Evolutionary conservation across 352 stramenopile genomes (phyloP), one percentile per base, ranked within the genome.

Genomic region (Phytophthora pistaciae): DNA sequence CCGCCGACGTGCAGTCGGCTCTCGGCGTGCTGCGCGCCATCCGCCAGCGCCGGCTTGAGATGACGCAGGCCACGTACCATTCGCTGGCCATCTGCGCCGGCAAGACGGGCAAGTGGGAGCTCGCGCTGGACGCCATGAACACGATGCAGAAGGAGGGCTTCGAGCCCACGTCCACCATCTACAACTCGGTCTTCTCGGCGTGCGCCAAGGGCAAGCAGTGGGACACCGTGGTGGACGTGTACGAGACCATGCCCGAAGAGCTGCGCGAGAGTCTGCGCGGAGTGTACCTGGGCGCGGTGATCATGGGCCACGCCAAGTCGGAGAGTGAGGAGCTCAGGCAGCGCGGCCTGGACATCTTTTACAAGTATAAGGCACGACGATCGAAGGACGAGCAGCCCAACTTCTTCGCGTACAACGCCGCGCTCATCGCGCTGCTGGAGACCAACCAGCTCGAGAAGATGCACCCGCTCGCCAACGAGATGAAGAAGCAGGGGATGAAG

Each of bases 21-120:
- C 36, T 91, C 5, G 87, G 82, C 7, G 84, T 96, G 46, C 63
- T 94, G 60, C 82, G 79, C 4, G 85, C 86, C 18, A 92, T 93
- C 57, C 82, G 74, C 9, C 74, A 95, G 68, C 80, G 75, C 2
- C 59, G 71, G 9, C 61, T 95, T 1, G 72, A 83, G 58, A 91
- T 94, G 85, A 91, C 84, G 20, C 84, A 92, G 64, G 83, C 83
- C 60, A 89, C 89, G 53, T 96, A 90, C 64, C 88, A 94, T 74
- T 94, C 87, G 33, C 77, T 95, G 1, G 82, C 87, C 25, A 92
- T 95, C 63, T 94, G 86, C 59, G 87, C 85, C 5, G 83, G 82
- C 53, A 95, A 95, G 75, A 92, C 84, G 0, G 86, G 87, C 5
- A 83, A 76, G n/a, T 90, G 84, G 69, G 85, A 94, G 42, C 63